Conservation (phyloP, 176 grass and related monocot genomes). For the Elymus sibiricus region DNA sequence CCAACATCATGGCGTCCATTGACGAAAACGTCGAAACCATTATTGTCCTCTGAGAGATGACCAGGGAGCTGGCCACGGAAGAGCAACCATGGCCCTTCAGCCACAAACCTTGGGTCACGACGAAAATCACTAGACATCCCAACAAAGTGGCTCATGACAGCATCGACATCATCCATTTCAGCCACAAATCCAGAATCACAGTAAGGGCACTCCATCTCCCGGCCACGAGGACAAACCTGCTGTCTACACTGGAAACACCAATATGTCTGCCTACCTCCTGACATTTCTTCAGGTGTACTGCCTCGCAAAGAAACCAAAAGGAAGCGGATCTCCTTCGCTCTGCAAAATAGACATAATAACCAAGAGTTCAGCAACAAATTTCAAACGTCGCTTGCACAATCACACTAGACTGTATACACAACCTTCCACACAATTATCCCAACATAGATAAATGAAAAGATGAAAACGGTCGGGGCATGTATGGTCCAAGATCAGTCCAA, state of each 20-base stretch:
- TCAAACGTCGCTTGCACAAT: not conserved
- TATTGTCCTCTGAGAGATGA: conserved; percentile 53
- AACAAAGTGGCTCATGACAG: conserved; percentile 59
- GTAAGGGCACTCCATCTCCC: conserved; percentile 69
- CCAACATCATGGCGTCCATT: conserved; percentile 59
- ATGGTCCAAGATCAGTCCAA: not conserved
- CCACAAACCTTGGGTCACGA: conserved; percentile 53
- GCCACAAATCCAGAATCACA: conserved; percentile 79
- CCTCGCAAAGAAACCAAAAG: not conserved
- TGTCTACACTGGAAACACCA: conserved; percentile 89
- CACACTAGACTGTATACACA: not conserved
- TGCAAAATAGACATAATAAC: conserved; percentile 21
- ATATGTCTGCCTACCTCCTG: conserved; percentile 47
- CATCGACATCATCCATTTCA: conserved; percentile 61
- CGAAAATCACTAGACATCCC: conserved; percentile 60
- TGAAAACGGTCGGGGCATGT: not conserved
- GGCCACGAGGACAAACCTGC: conserved; percentile 54
- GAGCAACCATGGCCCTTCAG: conserved; percentile 83
- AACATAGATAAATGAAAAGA: not conserved
- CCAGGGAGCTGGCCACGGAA: conserved; percentile 71
- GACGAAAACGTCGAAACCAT: conserved; percentile 43
- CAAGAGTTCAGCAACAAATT: not conserved
- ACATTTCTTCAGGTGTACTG: conserved; percentile 40
- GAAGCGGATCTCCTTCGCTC: not conserved
- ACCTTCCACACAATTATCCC: not conserved